These are phyloP conservation scores for Cyberlindnera samutprakarnensis DNA, from an alignment of 805 yeast species.

Conservation along the genomic window DNA sequence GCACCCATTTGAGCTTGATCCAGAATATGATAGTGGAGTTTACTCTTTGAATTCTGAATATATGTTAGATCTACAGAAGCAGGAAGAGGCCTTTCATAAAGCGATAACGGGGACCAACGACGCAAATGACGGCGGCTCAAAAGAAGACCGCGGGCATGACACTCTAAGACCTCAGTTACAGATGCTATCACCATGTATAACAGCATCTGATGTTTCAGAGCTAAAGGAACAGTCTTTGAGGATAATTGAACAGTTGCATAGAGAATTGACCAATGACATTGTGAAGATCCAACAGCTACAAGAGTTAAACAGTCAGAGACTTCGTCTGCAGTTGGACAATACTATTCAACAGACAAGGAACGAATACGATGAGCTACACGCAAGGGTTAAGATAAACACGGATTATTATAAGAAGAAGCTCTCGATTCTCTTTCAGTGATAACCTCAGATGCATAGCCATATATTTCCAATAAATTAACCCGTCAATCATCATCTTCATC, in stretches of 20 bases:
- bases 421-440: not conserved
- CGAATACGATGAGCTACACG: not conserved
- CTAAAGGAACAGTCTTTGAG: not conserved
- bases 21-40: too few relatives aligned
- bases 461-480: too few relatives aligned
- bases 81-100: too few relatives aligned
- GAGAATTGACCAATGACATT: not conserved
- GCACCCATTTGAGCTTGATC: too few relatives aligned
- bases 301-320: not conserved
- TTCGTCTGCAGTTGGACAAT: not conserved
- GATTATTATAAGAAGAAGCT: constrained; percentile 1
- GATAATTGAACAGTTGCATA: not conserved
- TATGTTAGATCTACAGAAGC: too few relatives aligned
- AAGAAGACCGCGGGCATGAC: too few relatives aligned
- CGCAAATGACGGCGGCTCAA: too few relatives aligned
- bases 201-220: too few relatives aligned
- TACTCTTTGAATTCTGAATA: too few relatives aligned
- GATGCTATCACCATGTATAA: too few relatives aligned
- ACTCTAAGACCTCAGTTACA: too few relatives aligned
- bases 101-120: too few relatives aligned
- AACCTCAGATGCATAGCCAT: not conserved
- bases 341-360: not conserved
- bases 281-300: not conserved
- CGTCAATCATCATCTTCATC: not conserved
- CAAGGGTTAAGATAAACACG: not conserved